phyloP scores from a whole-genome alignment of 805 yeast genomes.

The Blastobotrys peoriensis region DNA sequence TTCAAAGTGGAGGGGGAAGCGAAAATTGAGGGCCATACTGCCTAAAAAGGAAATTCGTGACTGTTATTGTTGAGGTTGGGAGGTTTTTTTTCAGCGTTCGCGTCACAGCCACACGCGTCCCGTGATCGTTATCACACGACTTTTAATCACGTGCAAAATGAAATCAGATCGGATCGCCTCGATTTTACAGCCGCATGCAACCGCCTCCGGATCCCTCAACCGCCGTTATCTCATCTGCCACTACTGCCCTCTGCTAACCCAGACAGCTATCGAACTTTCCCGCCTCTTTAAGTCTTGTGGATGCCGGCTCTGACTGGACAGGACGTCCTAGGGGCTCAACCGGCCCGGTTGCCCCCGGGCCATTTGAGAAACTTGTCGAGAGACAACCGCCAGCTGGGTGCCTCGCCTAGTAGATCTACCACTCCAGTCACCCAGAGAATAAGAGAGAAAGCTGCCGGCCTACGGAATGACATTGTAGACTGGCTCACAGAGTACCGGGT shows the following conservation, averaged over 20 bases:
- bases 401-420: too few relatives aligned
- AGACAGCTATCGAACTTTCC: too few relatives aligned
- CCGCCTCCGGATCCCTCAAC: background rate
- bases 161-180: too few relatives aligned
- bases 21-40: background rate
- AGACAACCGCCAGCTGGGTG: too few relatives aligned
- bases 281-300: too few relatives aligned
- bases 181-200: too few relatives aligned
- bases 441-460: background rate
- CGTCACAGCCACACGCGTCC: too few relatives aligned
- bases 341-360: background rate
- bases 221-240: background rate
- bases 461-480: conserved; percentile 17
- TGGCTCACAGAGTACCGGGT: conserved; percentile 23
- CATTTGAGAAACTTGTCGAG: conserved; percentile 2
- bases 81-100: too few relatives aligned
- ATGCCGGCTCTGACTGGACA: conserved; percentile 1
- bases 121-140: too few relatives aligned
- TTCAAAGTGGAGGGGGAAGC: background rate
- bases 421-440: background rate
- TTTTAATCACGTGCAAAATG: too few relatives aligned
- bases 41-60: conserved; percentile 4
- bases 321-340: background rate
- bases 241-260: background rate
- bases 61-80: conserved; percentile 1